Base-by-base conservation (phyloP, 495 filamentous ascomycete species). In the Oidiodendron maius region DNA sequence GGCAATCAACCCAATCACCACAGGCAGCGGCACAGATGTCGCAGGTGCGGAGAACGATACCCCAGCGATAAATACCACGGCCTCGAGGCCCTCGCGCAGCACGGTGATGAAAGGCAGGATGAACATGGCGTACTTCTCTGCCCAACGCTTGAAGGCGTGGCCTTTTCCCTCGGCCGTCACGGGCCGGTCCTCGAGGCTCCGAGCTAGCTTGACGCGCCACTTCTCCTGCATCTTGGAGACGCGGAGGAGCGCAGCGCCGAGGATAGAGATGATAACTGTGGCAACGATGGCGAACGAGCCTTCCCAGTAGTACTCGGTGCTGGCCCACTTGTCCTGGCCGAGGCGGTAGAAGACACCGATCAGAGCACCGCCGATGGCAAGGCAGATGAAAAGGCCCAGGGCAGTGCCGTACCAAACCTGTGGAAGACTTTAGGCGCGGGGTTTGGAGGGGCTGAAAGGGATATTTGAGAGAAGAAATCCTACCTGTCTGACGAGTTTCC, bases 171-270 rank as follows among this genome's bases (percentile, higher is more conserved):
- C 58, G n/a, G 52, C 55, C 8, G 53, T 61, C 15, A 75, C 53
- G 1, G 79, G 72, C 15, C 41, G 41, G 1, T 30, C 17, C 53
- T 82, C 83, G 17, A 91, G 63, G 0, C 80, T 72, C 50, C 75
- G 73, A 13, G 79, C 75, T n/a, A 95, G 72, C 74, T 89, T 90
- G 46, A 82, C 65, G 12, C 79, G 78, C 89, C 89, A 95, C 62
- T 90, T 89, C 38, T 87, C 85, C 61, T 89, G 84, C 60, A 91
- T 76, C 66, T 91, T 91, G 40, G 80, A 83, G 35, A 95, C 78
- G n/a, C 89, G 77, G 6, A 95, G 70, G 18, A 93, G 75, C 8
- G 86, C 86, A 10, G 80, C 81, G 22, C 89, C 89, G 61, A 93
- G 81, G 42, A 88, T 57, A 26, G 83, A 82, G 60, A 95, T 91